Evolutionary conservation across 768 basidiomycete species (phyloP).

Genomic region (Termitomyces sp.): DNA sequence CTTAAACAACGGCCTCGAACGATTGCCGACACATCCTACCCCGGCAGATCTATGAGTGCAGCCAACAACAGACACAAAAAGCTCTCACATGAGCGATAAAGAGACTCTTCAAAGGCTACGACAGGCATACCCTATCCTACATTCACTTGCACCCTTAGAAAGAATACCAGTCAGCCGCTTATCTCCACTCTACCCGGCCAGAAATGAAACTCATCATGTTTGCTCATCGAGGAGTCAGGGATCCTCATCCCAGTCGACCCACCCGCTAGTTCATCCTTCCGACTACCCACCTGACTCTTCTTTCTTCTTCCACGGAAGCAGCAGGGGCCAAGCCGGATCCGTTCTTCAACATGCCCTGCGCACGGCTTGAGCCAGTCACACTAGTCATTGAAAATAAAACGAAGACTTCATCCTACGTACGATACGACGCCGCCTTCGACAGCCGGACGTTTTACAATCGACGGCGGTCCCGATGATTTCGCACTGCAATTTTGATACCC

Average conservation of each 20-base stretch:
- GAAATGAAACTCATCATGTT: neutral
- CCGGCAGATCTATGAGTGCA: neutral
- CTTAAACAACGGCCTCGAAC: constrained; percentile 5
- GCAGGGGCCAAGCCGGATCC: neutral
- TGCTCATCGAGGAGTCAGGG: neutral
- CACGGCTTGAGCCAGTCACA: neutral
- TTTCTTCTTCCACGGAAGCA: neutral
- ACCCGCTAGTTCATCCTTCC: neutral
- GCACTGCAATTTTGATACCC: constrained; percentile 2
- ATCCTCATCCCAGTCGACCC: neutral
- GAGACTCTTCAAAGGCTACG: neutral
- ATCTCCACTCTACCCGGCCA: constrained; percentile 1
- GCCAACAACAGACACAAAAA: neutral
- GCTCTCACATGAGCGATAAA: neutral
- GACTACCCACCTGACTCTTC: neutral
- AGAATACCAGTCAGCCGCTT: neutral
- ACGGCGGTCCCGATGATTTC: constrained; percentile 5
- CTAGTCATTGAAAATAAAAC: neutral
- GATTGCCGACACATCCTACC: neutral
- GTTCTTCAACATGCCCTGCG: neutral
- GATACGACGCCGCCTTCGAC: neutral
- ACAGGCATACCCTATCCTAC: too few relatives aligned
- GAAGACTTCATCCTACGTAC: neutral
- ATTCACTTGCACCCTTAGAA: too few relatives aligned
- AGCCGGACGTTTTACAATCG: neutral